Evolutionary conservation across 805 yeast species (phyloP).

Genomic region (Wickerhamomyces rabaulensis): DNA sequence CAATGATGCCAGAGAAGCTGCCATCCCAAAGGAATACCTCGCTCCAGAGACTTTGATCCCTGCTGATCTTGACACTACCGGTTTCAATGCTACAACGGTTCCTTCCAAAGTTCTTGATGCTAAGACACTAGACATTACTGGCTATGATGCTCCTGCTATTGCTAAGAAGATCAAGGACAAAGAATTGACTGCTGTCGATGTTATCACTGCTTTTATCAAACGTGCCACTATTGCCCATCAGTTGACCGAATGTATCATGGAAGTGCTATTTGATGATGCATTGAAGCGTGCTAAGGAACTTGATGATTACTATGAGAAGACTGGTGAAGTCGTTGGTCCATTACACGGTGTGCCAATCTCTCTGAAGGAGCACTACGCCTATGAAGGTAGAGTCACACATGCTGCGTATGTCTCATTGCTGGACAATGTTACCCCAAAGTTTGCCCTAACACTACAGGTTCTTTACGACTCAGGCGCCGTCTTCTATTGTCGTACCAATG

Average conservation of each 20-base stretch:
- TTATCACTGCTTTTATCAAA: conserved; percentile 26
- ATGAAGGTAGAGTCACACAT: conserved; percentile 48
- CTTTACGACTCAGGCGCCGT: conserved; percentile 37
- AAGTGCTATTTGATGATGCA: conserved; percentile 63
- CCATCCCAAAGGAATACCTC: conserved; percentile 21
- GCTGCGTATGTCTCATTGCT: conserved; percentile 54
- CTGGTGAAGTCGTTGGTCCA: conserved; percentile 57
- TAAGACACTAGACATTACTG: conserved; percentile 17
- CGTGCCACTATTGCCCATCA: conserved; percentile 60
- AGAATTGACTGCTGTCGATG: conserved; percentile 18
- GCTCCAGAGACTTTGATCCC: conserved; percentile 19
- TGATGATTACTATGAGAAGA: conserved; percentile 44
- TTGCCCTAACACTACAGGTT: conserved; percentile 43
- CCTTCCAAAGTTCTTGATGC: conserved; percentile 17
- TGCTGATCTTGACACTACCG: conserved; percentile 14
- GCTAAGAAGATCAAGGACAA: conserved; percentile 12
- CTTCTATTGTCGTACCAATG: conserved; percentile 58
- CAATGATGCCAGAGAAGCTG: conserved; percentile 13
- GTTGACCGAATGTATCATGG: conserved; percentile 54
- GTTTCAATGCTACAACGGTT: conserved; percentile 19
- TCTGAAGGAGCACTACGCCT: conserved; percentile 58
- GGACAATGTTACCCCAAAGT: conserved; percentile 40
- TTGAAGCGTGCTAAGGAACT: conserved; percentile 47
- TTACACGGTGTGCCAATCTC: conserved; percentile 68
- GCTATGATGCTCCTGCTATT: conserved; percentile 16